These are phyloP conservation scores for Rhypophila decipiens DNA, from an alignment of 495 filamentous ascomycete species.

Conservation along the genomic window DNA sequence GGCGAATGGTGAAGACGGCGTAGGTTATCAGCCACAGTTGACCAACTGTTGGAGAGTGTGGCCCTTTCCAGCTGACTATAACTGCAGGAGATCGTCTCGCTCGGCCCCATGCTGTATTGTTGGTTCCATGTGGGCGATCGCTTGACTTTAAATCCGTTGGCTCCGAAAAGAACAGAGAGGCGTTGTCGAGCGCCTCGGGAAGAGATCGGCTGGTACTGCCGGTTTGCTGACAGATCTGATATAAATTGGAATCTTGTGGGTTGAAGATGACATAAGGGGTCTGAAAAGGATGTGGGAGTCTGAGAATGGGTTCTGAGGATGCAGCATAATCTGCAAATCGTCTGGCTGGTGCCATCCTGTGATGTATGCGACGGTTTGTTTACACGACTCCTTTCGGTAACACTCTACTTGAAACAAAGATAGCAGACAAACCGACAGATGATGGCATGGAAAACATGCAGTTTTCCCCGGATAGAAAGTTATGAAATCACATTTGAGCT, in stretches of 20 bases:
- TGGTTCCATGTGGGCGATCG: slow-evolving; percentile 37
- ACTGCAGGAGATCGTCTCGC: slow-evolving; percentile 37
- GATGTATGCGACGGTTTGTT: no score
- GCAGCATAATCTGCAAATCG: slow-evolving; percentile 20
- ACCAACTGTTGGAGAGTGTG: slow-evolving; percentile 40
- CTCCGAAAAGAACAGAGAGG: slow-evolving; percentile 34
- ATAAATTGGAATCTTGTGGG: slow-evolving; percentile 5
- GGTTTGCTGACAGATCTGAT: slow-evolving; percentile 18
- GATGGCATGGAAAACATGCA: no score
- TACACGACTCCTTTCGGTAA: no score
- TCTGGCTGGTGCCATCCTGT: slow-evolving; percentile 20
- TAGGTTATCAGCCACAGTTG: slow-evolving; percentile 60
- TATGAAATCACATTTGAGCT: no score
- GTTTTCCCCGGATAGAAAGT: no score
- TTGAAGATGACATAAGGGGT: slow-evolving; percentile 35
- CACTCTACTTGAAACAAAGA: no score
- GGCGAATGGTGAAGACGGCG: slow-evolving; percentile 50
- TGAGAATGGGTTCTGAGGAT: slow-evolving; percentile 32
- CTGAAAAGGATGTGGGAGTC: slow-evolving; percentile 41
- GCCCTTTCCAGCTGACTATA: slow-evolving; percentile 27
- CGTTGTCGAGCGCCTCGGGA: slow-evolving; percentile 26
- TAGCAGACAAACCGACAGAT: no score
- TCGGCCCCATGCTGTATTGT: slow-evolving; percentile 43
- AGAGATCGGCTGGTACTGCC: slow-evolving; percentile 10
- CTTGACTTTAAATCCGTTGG: slow-evolving; percentile 39